Evolutionary conservation across 768 basidiomycete species (phyloP), one percentile per base, ranked within the genome.

Genomic region (Lanmaoa rubissima): DNA sequence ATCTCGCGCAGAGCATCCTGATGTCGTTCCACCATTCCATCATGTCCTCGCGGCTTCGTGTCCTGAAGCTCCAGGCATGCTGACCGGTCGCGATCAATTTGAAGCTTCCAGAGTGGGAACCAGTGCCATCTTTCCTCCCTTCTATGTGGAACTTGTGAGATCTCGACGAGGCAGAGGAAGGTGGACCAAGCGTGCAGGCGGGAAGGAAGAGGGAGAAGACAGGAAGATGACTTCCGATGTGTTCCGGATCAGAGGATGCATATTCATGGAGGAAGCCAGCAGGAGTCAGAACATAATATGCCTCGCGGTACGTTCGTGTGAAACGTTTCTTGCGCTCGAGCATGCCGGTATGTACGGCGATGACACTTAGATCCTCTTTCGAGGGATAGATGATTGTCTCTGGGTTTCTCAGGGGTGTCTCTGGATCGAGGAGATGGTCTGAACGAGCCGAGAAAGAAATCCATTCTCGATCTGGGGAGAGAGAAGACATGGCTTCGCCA

Each of bases 1-100:
- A 98, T 59, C 93, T 74, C 21, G 94, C 93, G 65, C 94, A 95
- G 40, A 96, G 76, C 92, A 95, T 94, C 58, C 92, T 75, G 40
- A 95, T 79, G 69, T 98, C 97, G 68, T 98, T 98, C 97, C 97
- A 99, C 92, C 97, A 97, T 75, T 99, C 97, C 93, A 98, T 93
- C 93, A 98, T 94, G 63, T 98, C 96, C 60, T 98, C 96, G 61
- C 90, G 84, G 56, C 86, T 89, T 57, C 96, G 77, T 45, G 90
- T 83, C 36, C 94, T 82, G 80, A 99, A 98, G 48, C 86, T 90
- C 86, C 90, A 98, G 31, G 92, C 92, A 64, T 84, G 81, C 52
- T 83, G 76, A 24, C 78, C 69, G 26, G 62, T 69, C 34, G 57
- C 55, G 53, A 61, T 82, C 60, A 48, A 66, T 65, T 58, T 81